Evolutionary conservation across 1,284 basidiomycete genomes (phyloP).

Genomic region (Laetiporus sulphureus): DNA sequence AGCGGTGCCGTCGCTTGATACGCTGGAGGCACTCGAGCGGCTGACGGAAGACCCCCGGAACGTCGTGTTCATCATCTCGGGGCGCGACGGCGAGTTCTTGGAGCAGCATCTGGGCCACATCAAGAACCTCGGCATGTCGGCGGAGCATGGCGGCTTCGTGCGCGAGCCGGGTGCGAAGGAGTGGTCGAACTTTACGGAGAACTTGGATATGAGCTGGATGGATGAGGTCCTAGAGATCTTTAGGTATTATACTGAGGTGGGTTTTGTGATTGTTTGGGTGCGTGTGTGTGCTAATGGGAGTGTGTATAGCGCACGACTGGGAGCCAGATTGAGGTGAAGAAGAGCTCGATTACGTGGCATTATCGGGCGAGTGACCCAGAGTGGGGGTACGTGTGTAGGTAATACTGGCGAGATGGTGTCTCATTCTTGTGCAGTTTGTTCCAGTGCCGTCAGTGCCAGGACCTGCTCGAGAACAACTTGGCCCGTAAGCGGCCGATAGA

Average conservation of each 20-base stretch:
- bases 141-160: constrained; percentile 95
- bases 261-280: no score
- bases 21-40: constrained; percentile 69
- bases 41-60: constrained; percentile 82
- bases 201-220: constrained; percentile 98
- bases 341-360: constrained; percentile 97
- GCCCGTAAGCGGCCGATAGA: constrained; percentile 87
- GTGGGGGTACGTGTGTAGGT: constrained; percentile 83
- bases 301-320: constrained; percentile 71
- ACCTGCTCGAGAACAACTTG: constrained; percentile 89
- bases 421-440: constrained; percentile 54
- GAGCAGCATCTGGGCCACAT: constrained; percentile 90
- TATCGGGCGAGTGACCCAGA: constrained; percentile 92
- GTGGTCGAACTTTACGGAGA: constrained; percentile 89
- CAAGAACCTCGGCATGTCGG: constrained; percentile 80
- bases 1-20: constrained; percentile 76
- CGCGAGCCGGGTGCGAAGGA: constrained; percentile 58
- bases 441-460: constrained; percentile 95
- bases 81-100: constrained; percentile 91
- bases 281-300: no score
- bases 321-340: constrained; percentile 95
- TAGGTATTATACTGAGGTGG: constrained; percentile 88
- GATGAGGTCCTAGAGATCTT: constrained; percentile 92
- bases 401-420: no score
- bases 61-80: constrained; percentile 95